Base-by-base conservation (phyloP, 345 rosid genomes). In the Pseudoturritis turrita region DNA sequence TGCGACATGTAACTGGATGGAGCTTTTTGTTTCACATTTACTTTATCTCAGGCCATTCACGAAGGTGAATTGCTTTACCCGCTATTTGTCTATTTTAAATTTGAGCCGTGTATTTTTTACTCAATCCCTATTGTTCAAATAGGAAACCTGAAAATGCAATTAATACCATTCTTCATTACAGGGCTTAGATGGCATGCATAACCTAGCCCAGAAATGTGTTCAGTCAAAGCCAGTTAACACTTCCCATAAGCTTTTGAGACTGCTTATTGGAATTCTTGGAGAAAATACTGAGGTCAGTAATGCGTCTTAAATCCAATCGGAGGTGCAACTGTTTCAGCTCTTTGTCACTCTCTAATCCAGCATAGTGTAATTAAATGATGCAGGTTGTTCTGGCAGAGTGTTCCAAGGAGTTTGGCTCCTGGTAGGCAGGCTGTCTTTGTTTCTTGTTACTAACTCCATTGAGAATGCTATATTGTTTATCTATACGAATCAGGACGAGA, bases 381-480 rank as follows among this genome's bases (percentile, higher is more conserved):
- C 87, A 95, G 99, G 96, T 87, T 71, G 90, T 95, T 51, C 74
- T 95, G 69, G 96, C 97, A 60, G 99, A 85, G 73, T 95, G 97
- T 81, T 87, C 92, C 41, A 89, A 83, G 81, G 96, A 86, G 44
- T 95, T 89, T 83, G 96, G 97, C 70, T 89, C 97, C 80, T 91
- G 99, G 97, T 95, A 77, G 82, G 92, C 72, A 71, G 25, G 40
- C 41, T 17, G 25, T 55, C 23, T 76, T 21, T 58, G 46, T 68
- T 69, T 51, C 50, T 57, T 57, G 14, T 62, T 40, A 13, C 22
- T 37, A n/a, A 53, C n/a, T 57, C 6, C 7, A 26, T 47, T 64
- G 54, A 56, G 61, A 14, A 49, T 51, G 63, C 62, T 59, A n/a
- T 51, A 51, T 35, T 53, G 18, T 63, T 58, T 69, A 58, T 58